Base-by-base conservation (phyloP, 371 early-diverging fungal species). In the Smittium culicis region DNA sequence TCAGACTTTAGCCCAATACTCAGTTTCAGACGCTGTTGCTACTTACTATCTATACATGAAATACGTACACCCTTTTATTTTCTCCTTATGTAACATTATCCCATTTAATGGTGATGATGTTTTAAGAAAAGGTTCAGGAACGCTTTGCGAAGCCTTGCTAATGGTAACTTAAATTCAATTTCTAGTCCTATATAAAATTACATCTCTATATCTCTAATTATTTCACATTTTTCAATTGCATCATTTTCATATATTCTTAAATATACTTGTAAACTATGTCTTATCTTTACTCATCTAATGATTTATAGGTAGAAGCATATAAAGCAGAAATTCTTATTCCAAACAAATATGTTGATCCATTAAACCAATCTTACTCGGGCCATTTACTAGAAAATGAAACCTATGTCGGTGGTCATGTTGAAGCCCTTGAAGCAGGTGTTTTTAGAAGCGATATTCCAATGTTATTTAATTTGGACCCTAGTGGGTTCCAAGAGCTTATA, bases 21-120 rank as follows among this genome's bases (percentile, higher is more conserved):
- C 99, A 24, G 99, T 99, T 31, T 99, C 99, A 63, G 99, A 99
- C 83, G 99, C 99, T 2, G 98, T 99, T 1, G 99, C 99, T 0
- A 99, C 99, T 0, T 99, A 99, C 77, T 97, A 96, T 70, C 81
- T 99, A 1, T 99, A 98, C 76, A 94, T 96, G 91, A 99, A 99
- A 81, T 99, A 99, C 76, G 99, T 99, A 14, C 92, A 99, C 78
- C 96, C 99, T 8, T 99, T 99, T 73, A 95, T 98, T 61, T 99
- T 99, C 74, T 99, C 99, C 3, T 82, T 99, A 3, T 97, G 98
- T 79, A 98, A 98, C 73, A 91, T 99, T 68, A 96, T 99, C 71
- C 99, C 99, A 0, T 83, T 96, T 70, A 88, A 89, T 30, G 96
- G 98, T 1, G 96, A 96, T 73, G 98, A 98, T 67, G 96, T 99